Conservation (phyloP, 148 eudicot species). For the Arctostaphylos glauca region DNA sequence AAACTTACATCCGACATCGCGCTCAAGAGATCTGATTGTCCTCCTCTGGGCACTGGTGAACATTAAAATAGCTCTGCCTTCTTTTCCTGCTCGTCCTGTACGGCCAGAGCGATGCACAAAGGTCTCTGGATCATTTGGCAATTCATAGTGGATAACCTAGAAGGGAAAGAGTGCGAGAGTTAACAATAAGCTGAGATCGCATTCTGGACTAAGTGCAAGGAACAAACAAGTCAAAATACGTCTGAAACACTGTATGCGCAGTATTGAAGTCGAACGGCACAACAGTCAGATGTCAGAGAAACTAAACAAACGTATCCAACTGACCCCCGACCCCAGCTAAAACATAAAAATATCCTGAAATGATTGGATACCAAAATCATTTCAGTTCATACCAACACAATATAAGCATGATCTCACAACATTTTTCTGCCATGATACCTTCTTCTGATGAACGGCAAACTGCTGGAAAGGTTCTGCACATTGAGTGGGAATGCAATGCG, state of each 20-base stretch:
- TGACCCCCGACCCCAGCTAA: background rate
- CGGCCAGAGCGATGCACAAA: slow-evolving; percentile 99
- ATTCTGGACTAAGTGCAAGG: background rate
- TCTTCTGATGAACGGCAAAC: too few species aligned
- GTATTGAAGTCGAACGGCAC: background rate
- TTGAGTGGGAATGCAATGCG: background rate
- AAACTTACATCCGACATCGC: slow-evolving; percentile 89
- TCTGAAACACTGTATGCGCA: background rate
- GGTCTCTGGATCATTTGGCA: slow-evolving; percentile 95
- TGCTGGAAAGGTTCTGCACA: background rate
- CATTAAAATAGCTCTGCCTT: slow-evolving; percentile 76
- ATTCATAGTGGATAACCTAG: slow-evolving; percentile 88
- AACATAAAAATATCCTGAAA: background rate
- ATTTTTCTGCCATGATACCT: background rate
- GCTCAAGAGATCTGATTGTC: slow-evolving; percentile 75
- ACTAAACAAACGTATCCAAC: background rate
- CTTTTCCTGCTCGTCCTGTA: slow-evolving; percentile 97
- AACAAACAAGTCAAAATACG: background rate
- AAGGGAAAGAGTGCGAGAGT: slow-evolving; percentile 1
- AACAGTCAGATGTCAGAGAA: background rate
- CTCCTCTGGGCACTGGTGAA: slow-evolving; percentile 77
- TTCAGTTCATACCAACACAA: background rate
- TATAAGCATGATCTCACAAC: background rate
- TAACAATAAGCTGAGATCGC: background rate
- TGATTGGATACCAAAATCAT: background rate